Conservation (phyloP, 768 basidiomycete genomes). For the Naganishia kalamii region DNA sequence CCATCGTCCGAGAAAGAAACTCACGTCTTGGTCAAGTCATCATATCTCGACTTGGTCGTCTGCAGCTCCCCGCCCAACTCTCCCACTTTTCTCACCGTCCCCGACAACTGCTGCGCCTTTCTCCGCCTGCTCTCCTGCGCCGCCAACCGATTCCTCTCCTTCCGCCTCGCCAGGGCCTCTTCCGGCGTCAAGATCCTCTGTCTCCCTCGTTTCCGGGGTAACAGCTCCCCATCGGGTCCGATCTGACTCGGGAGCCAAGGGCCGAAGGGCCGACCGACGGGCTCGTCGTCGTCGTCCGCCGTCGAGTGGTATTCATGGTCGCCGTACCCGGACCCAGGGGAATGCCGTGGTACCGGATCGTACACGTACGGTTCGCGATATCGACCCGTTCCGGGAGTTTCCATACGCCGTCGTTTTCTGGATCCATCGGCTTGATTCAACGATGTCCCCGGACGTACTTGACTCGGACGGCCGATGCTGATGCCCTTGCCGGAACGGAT, state of each 20-base stretch:
- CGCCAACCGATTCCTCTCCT: slow-evolving; percentile 3
- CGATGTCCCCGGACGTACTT: neutral
- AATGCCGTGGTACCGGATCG: neutral
- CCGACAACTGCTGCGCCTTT: slow-evolving; percentile 12
- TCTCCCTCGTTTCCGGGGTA: slow-evolving; percentile 8
- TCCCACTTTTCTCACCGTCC: neutral
- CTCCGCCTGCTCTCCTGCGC: slow-evolving; percentile 12
- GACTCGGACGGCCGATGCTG: slow-evolving; percentile 7
- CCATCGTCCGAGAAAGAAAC: neutral
- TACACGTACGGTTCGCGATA: neutral
- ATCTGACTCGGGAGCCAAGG: slow-evolving; percentile 12
- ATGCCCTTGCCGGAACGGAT: slow-evolving; percentile 12
- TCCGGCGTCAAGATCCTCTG: slow-evolving; percentile 6
- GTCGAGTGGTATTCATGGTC: neutral
- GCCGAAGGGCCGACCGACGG: slow-evolving; percentile 3
- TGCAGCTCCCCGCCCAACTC: slow-evolving; percentile 12
- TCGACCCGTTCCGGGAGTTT: slow-evolving; percentile 10
- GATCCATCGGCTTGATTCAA: neutral
- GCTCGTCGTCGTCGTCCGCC: slow-evolving; percentile 10
- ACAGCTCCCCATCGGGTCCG: slow-evolving; percentile 10
- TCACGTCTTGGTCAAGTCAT: slow-evolving; percentile 9
- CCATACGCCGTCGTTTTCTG: slow-evolving; percentile 2
- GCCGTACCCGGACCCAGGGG: neutral
- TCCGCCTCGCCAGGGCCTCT: slow-evolving; percentile 6
- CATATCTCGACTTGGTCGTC: neutral